A percentile compares a stretch with the other conserved stretches of the same genome.
Evolutionary conservation across 257 asterid species (phyloP).

Genomic region (Scutellaria minor): DNA sequence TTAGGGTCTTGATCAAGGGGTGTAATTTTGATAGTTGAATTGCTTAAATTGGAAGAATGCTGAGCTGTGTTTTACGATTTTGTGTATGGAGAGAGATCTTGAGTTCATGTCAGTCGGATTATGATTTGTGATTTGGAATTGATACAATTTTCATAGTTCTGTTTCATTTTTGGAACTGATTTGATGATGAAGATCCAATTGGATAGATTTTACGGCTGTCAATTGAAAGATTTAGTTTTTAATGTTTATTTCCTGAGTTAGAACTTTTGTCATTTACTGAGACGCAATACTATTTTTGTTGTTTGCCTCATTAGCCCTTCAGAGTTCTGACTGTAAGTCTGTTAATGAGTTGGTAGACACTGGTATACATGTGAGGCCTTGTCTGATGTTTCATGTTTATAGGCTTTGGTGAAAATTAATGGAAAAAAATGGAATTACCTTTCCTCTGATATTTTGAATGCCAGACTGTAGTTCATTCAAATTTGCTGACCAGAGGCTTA

Average conservation of each 20-base stretch:
- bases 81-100: slow-evolving; percentile 24
- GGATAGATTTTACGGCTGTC: slow-evolving; percentile 17
- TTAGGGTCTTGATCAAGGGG: slow-evolving; percentile 9
- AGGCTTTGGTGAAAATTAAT: neutral
- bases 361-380: slow-evolving; percentile 7
- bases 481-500: slow-evolving; percentile 31
- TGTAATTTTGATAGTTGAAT: slow-evolving; percentile 35
- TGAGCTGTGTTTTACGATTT: slow-evolving; percentile 20
- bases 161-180: slow-evolving; percentile 25
- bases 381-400: neutral
- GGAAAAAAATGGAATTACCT: neutral
- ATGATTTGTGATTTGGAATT: slow-evolving; percentile 18
- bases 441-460: slow-evolving; percentile 10
- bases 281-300: neutral
- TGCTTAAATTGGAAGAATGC: slow-evolving; percentile 24
- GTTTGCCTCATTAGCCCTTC: neutral
- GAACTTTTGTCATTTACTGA: neutral
- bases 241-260: slow-evolving; percentile 14
- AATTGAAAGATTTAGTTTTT: slow-evolving; percentile 24
- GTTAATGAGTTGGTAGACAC: slow-evolving; percentile 6
- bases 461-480: slow-evolving; percentile 4
- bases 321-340: neutral
- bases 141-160: neutral
- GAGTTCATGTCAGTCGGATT: slow-evolving; percentile 28
- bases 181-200: slow-evolving; percentile 33